These are phyloP conservation scores for Mucor mucedo DNA, from an alignment of 371 early-diverging fungal genomes.

Conservation along the genomic window DNA sequence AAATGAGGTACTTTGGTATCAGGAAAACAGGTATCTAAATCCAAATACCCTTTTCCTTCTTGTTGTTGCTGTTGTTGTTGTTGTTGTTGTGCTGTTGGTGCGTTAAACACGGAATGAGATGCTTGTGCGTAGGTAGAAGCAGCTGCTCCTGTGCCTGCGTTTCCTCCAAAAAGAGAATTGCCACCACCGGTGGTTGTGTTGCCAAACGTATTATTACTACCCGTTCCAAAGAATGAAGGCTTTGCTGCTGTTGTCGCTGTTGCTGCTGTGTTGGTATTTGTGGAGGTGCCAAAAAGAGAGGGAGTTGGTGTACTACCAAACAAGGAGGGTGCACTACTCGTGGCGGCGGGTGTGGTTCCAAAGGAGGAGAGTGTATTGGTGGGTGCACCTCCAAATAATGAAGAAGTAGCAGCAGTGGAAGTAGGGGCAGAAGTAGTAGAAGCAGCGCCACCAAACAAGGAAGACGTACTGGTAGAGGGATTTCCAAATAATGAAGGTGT, in stretches of 20 bases:
- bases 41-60: slow-evolving; percentile 17
- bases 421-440: not conserved
- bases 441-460: not conserved
- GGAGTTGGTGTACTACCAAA: slow-evolving; percentile 2
- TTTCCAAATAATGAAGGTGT: not conserved
- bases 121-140: not conserved
- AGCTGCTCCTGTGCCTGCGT: not conserved
- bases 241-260: too few relatives aligned
- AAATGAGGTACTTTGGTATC: slow-evolving; percentile 17
- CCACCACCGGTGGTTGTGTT: not conserved
- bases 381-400: too few relatives aligned
- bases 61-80: slow-evolving; percentile 37
- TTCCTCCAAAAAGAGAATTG: not conserved
- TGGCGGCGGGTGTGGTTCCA: not conserved
- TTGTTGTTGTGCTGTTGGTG: slow-evolving; percentile 22
- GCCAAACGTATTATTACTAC: not conserved
- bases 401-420: not conserved
- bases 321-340: not conserved
- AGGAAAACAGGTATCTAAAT: slow-evolving; percentile 27
- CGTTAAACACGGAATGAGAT: not conserved
- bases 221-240: not conserved
- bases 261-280: not conserved
- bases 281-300: not conserved
- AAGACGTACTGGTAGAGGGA: not conserved
- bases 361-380: not conserved